A percentile compares a stretch with the other conserved stretches of the same genome.
phyloP scores from a whole-genome alignment of 768 basidiomycete species.

The Lactarius deliciosus region DNA sequence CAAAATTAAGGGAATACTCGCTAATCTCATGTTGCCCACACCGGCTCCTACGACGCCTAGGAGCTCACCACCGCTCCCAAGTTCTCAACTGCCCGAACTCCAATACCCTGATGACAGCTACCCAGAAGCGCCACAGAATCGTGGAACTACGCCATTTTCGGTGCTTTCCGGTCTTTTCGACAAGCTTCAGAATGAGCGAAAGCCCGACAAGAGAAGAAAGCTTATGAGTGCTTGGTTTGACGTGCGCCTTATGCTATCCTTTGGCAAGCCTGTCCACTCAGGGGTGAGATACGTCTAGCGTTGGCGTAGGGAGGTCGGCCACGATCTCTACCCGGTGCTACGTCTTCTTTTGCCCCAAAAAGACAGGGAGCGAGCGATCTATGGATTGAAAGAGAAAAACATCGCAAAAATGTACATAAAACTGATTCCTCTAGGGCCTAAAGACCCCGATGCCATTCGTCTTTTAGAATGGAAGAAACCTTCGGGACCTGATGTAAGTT shows the following conservation, averaged over 20 bases:
- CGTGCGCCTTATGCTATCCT: conserved; percentile 45
- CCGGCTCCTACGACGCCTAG: conserved; percentile 64
- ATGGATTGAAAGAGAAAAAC: conserved; percentile 93
- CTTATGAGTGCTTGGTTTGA: conserved; percentile 77
- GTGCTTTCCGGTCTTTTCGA: conserved; percentile 72
- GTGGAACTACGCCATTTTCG: conserved; percentile 66
- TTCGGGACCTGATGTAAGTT: conserved; percentile 60
- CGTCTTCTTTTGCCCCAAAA: conserved; percentile 94
- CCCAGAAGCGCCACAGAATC: conserved; percentile 61
- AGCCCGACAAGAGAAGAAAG: conserved; percentile 69
- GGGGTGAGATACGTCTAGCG: conserved; percentile 46
- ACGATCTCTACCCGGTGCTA: conserved; percentile 86
- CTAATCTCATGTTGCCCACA: conserved; percentile 57
- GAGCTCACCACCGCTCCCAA: conserved; percentile 40
- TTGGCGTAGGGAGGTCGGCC: conserved; percentile 84
- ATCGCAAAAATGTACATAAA: conserved; percentile 92
- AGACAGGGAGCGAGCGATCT: conserved; percentile 89
- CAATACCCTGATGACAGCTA: conserved; percentile 34
- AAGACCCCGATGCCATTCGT: conserved; percentile 78
- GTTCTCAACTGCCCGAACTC: conserved; percentile 1
- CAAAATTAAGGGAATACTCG: neutral
- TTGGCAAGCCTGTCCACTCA: conserved; percentile 8
- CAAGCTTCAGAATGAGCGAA: conserved; percentile 67
- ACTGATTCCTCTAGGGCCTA: conserved; percentile 77
- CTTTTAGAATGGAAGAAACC: conserved; percentile 91